Conservation (phyloP, 1,139 yeast species). For the Suhomyces kunorum region DNA sequence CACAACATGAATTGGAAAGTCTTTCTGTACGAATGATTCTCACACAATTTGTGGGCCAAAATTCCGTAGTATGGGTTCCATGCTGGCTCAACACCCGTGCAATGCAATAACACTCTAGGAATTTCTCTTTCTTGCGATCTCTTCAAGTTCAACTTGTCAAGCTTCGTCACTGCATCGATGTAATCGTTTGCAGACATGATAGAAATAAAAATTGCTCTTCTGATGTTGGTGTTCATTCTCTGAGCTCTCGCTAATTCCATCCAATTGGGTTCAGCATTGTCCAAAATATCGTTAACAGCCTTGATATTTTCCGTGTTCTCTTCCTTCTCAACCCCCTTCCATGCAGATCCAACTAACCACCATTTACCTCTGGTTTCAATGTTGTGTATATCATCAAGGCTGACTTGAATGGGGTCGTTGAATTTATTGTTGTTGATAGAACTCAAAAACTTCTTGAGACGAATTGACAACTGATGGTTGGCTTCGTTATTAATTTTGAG, state of each 20-base stretch:
- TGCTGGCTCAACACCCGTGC: conserved; percentile 77
- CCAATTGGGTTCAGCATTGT: conserved; percentile 83
- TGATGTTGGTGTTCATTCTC: conserved; percentile 92
- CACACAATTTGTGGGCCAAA: conserved; percentile 74
- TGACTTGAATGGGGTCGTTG: conserved; percentile 80
- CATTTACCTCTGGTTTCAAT: conserved; percentile 86
- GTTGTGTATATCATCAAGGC: conserved; percentile 76
- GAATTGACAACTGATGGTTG: conserved; percentile 49
- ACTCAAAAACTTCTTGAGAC: conserved; percentile 71
- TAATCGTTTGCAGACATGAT: conserved; percentile 95
- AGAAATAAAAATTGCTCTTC: conserved; percentile 90
- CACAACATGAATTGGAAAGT: conserved; percentile 87
- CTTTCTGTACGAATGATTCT: conserved; percentile 68
- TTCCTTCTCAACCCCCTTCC: conserved; percentile 63
- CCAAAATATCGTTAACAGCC: conserved; percentile 57
- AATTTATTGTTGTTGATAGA: conserved; percentile 45
- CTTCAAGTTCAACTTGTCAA: conserved; percentile 78
- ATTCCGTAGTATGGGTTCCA: conserved; percentile 91
- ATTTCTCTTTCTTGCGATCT: conserved; percentile 86
- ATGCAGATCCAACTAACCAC: conserved; percentile 99
- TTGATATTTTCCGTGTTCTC: conserved; percentile 27
- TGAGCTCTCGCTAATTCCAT: conserved; percentile 79
- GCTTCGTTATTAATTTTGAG: conserved; percentile 55
- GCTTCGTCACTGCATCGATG: conserved; percentile 78
- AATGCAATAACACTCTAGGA: conserved; percentile 80